Percentiles rank a stretch among this genome's conserved stretches.
phyloP scores from a whole-genome alignment of 805 yeast genomes.

The Suhomyces vadensis region DNA sequence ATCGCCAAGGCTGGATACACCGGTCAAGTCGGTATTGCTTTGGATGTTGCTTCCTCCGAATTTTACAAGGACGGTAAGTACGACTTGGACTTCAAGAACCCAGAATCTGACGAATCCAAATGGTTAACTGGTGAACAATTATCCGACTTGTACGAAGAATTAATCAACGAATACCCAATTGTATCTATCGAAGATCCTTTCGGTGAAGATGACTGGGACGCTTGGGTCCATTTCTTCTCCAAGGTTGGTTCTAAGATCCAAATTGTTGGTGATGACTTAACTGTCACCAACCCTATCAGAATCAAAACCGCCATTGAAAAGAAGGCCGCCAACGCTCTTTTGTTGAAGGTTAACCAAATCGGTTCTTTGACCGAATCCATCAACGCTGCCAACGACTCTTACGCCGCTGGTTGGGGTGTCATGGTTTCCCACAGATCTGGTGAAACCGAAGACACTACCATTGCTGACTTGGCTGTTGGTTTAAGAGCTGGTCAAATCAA shows the following conservation, averaged over 20 bases:
- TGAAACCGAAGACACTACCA: conserved; percentile 98
- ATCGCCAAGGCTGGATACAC: conserved; percentile 94
- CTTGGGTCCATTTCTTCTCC: conserved; percentile 88
- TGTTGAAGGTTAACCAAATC: conserved; percentile 98
- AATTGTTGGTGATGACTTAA: conserved; percentile 97
- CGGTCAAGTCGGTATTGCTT: conserved; percentile 87
- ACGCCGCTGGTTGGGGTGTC: conserved; percentile 98
- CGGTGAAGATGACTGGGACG: conserved; percentile 99
- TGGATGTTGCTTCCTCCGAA: conserved; percentile 97
- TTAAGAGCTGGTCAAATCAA: conserved; percentile 98
- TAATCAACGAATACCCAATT: conserved; percentile 91
- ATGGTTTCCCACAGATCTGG: conserved; percentile 99
- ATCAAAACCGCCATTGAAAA: conserved; percentile 93
- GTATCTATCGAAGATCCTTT: conserved; percentile 98
- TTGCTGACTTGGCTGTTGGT: conserved; percentile 98
- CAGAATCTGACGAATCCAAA: conserved; percentile 84
- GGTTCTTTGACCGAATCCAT: conserved; percentile 96
- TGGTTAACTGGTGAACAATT: conserved; percentile 89
- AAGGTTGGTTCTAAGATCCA: conserved; percentile 69
- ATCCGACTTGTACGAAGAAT: conserved; percentile 77
- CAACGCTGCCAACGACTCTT: conserved; percentile 94
- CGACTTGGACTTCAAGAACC: conserved; percentile 98
- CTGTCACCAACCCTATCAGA: conserved; percentile 96
- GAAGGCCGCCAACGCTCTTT: conserved; percentile 92
- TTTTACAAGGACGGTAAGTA: conserved; percentile 95